phyloP scores from a whole-genome alignment of 352 stramenopile species.

The Phytophthora vignae region DNA sequence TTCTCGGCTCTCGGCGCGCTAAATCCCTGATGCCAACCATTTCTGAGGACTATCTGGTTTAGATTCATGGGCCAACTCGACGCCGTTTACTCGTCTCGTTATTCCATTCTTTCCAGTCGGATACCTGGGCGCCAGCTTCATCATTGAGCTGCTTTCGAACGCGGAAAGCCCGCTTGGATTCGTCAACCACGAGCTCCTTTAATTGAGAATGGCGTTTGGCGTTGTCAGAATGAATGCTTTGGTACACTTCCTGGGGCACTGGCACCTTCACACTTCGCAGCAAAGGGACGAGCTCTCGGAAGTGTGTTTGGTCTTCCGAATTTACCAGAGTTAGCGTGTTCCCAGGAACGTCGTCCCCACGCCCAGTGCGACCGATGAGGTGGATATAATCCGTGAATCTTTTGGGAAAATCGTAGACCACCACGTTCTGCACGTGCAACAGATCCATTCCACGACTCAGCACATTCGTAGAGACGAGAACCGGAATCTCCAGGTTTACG shows the following conservation, averaged over 20 bases:
- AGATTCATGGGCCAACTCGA: neutral
- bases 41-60: neutral
- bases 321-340: slow-evolving; percentile 61
- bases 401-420: slow-evolving; percentile 78
- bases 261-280: slow-evolving; percentile 36
- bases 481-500: slow-evolving; percentile 49
- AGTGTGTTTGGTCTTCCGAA: slow-evolving; percentile 43
- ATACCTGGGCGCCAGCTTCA: slow-evolving; percentile 15
- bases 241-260: slow-evolving; percentile 56
- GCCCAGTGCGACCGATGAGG: slow-evolving; percentile 62
- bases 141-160: slow-evolving; percentile 36
- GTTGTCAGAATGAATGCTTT: slow-evolving; percentile 38
- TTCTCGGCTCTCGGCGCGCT: slow-evolving; percentile 3
- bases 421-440: slow-evolving; percentile 68
- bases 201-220: slow-evolving; percentile 19
- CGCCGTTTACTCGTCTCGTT: slow-evolving; percentile 35
- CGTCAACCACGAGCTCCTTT: slow-evolving; percentile 38
- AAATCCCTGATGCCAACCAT: neutral
- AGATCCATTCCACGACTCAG: slow-evolving; percentile 80
- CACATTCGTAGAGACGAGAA: slow-evolving; percentile 77
- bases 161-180: slow-evolving; percentile 60
- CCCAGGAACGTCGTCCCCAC: slow-evolving; percentile 27
- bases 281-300: slow-evolving; percentile 50
- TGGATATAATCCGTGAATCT: slow-evolving; percentile 73
- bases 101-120: slow-evolving; percentile 50